Evolutionary conservation across 1,284 basidiomycete species (phyloP).

Genomic region (Microbotryum intermedium): DNA sequence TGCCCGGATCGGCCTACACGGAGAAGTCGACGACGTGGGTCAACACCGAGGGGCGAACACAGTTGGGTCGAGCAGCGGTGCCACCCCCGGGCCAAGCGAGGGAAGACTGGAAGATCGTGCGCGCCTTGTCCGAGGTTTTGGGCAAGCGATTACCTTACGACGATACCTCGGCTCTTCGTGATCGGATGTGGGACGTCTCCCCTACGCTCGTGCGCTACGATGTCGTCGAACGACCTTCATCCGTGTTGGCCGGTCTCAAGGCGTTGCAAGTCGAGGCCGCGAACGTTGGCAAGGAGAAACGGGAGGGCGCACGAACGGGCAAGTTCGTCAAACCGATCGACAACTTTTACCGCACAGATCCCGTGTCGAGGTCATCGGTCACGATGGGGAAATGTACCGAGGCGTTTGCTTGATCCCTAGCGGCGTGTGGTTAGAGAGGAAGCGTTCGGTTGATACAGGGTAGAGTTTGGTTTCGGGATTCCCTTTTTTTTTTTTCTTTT

Average conservation of each 20-base stretch:
- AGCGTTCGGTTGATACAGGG: too few relatives aligned
- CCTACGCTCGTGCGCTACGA: constrained; percentile 86
- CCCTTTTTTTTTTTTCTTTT: too few relatives aligned
- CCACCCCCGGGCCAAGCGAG: constrained; percentile 88
- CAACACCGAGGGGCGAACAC: constrained; percentile 91
- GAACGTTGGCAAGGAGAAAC: constrained; percentile 45
- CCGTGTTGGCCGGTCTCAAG: constrained; percentile 54
- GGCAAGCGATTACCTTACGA: constrained; percentile 80
- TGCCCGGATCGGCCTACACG: constrained; percentile 90
- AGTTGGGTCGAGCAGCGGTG: constrained; percentile 85
- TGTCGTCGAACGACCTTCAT: constrained; percentile 65
- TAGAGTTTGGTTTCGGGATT: too few relatives aligned
- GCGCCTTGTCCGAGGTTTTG: constrained; percentile 80
- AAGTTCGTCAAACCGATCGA: constrained; percentile 70
- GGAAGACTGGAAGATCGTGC: constrained; percentile 98
- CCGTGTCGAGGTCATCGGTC: constrained; percentile 42
- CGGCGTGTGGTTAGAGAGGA: too few relatives aligned
- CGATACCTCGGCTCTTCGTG: constrained; percentile 73
- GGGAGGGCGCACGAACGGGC: constrained; percentile 50
- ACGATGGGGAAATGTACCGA: constrained; percentile 29
- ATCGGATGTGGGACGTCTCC: constrained; percentile 95
- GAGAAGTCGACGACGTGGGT: constrained; percentile 94
- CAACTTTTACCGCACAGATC: constrained; percentile 96
- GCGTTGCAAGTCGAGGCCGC: constrained; percentile 49
- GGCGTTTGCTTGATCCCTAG: too few relatives aligned